Conservation (phyloP, 2,329 filamentous ascomycete genomes). For the Colletotrichum simmondsii region DNA sequence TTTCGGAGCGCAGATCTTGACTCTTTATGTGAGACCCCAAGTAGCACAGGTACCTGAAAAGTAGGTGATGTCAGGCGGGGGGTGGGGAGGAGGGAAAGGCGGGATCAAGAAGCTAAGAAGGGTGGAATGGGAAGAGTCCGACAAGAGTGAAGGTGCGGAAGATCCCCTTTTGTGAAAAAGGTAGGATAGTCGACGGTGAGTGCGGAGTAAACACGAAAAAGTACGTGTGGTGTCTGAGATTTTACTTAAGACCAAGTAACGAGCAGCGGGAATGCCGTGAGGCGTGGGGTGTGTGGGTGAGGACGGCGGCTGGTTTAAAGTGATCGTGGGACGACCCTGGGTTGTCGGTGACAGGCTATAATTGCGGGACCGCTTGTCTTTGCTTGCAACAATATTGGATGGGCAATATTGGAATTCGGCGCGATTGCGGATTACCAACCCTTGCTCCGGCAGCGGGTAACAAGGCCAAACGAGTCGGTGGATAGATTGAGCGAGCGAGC, state of each 20-base stretch:
- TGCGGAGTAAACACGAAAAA: background rate
- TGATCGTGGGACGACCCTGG: conserved; percentile 32
- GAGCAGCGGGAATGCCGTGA: conserved; percentile 24
- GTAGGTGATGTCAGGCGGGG: conserved; percentile 29
- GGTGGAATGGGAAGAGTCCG: conserved; percentile 2
- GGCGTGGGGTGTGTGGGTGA: conserved; percentile 22
- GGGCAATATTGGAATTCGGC: conserved; percentile 34
- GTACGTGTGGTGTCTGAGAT: conserved; percentile 2
- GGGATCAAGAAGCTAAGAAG: conserved; percentile 13
- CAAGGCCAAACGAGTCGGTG: conserved; percentile 20
- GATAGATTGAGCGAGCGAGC: conserved; percentile 13
- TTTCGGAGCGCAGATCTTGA: conserved; percentile 27
- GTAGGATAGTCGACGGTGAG: background rate
- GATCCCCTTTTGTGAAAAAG: conserved; percentile 12
- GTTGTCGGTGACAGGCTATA: conserved; percentile 29
- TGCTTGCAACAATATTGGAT: conserved; percentile 33
- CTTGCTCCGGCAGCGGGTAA: conserved; percentile 13
- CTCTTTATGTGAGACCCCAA: conserved; percentile 15
- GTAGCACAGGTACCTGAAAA: conserved; percentile 22
- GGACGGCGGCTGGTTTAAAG: conserved; percentile 23
- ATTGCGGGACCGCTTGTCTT: conserved; percentile 31
- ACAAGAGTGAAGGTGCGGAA: background rate
- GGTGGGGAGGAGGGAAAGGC: background rate
- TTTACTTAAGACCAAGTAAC: background rate
- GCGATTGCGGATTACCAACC: conserved; percentile 33